Conservation (phyloP, 2,329 filamentous ascomycete genomes). For the Plenodomus tracheiphilus region DNA sequence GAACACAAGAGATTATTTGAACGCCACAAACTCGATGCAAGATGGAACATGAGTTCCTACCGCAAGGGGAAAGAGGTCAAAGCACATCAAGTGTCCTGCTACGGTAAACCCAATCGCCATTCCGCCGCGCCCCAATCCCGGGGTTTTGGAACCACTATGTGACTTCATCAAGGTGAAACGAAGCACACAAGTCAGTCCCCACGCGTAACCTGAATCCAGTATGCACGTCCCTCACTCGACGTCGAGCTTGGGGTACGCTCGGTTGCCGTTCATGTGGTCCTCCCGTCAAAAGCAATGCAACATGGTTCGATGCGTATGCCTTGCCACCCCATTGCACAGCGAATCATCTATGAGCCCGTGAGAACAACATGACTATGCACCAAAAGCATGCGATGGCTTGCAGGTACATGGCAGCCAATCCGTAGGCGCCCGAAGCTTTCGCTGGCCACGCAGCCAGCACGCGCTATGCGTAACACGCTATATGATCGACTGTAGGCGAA, state of each 20-base stretch:
- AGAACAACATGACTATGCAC: not conserved
- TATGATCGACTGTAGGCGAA: not conserved
- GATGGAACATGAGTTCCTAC: no score
- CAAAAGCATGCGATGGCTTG: not conserved
- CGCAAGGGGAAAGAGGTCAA: no score
- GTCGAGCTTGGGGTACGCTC: conserved; percentile 11
- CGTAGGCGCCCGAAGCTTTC: not conserved
- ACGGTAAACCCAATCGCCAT: no score
- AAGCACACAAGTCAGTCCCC: not conserved
- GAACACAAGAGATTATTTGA: no score
- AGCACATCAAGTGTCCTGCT: no score
- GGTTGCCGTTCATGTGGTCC: conserved; percentile 6
- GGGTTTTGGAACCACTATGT: not conserved
- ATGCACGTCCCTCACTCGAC: not conserved
- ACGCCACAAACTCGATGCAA: no score
- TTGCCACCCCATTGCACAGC: not conserved
- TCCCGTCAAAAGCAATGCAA: conserved; percentile 13
- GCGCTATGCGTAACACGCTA: not conserved
- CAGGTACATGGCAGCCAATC: not conserved
- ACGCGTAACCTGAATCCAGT: not conserved
- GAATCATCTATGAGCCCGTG: not conserved
- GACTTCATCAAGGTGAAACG: not conserved
- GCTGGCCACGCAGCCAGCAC: not conserved
- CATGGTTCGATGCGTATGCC: conserved; percentile 12
- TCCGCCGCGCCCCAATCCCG: no score